Evolutionary conservation across 192 early-diverging fungal species (phyloP), one percentile per base, ranked within the genome.

Genomic region (Entophlyctis helioformis): DNA sequence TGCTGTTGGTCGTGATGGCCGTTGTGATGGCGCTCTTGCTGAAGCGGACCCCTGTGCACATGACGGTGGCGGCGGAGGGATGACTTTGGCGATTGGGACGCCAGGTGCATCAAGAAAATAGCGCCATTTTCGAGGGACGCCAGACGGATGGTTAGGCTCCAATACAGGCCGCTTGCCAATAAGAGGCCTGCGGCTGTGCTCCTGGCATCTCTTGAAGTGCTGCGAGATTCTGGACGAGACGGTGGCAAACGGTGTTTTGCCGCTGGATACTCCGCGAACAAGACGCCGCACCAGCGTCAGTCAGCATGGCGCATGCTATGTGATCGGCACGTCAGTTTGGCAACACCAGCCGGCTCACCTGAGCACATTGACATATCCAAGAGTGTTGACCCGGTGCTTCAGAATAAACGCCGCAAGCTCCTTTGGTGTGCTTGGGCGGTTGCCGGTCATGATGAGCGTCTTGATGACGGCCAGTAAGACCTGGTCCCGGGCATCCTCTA

Each of bases 151-250:
- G 12, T 55, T 48, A 19, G 53, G 28, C 48, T 46, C 44, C 9
- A 36, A 10, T 16, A 48, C 38, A 6, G 53, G 19, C 26, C 29
- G 34, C 24, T 57, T 57, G 31, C 48, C 56, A 1, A 54, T 36
- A 19, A 39, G 7, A 1, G 50, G 56, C 3, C 48, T 11, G 11
- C 29, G 29, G 29, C 11, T 31, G 2, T 29, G 10, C 0, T 87
- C 84, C 20, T 80, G 66, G 29, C 81, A 78, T 39, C 84, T 76
- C 51, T 86, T 85, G 48, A 87, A 90, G 51, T 90, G 87, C 55
- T 90, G 85, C 2, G 85, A 87, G 53, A 90, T 90, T 25, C 85
- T 74, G 26, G 85, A 90, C 10, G 85, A 87, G 21, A 90, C 87
- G 19, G 87, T 90, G 1, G 85, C 87, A 62, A 82, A 85, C 21